A percentile compares a stretch with the other conserved stretches of the same genome.
phyloP scores from a whole-genome alignment of 495 filamentous ascomycete species.

The Penicillium tannophilum region DNA sequence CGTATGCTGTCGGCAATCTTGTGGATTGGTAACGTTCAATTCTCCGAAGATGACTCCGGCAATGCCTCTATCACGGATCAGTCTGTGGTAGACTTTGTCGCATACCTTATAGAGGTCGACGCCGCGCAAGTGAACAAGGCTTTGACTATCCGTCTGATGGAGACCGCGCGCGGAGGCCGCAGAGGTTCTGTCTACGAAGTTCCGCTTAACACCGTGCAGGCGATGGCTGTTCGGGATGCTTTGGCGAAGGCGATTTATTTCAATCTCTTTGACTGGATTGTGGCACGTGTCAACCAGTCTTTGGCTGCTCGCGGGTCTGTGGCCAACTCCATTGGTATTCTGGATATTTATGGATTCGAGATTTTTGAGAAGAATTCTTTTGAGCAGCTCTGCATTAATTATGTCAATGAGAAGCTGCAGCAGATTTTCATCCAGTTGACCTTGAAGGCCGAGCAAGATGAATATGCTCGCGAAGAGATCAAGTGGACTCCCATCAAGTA shows the following conservation, averaged over 20 bases:
- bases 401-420: constrained; percentile 99
- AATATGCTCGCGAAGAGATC: constrained; percentile 95
- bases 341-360: constrained; percentile 99
- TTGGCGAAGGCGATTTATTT: constrained; percentile 93
- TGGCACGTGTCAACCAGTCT: constrained; percentile 87
- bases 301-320: constrained; percentile 75
- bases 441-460: constrained; percentile 94
- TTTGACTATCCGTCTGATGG: constrained; percentile 84
- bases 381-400: constrained; percentile 99
- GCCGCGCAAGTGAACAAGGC: constrained; percentile 79
- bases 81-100: constrained; percentile 89
- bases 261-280: constrained; percentile 99
- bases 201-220: constrained; percentile 87
- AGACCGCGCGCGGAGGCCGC: constrained; percentile 82
- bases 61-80: constrained; percentile 84
- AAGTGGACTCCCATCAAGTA: constrained; percentile 99
- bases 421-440: constrained; percentile 99
- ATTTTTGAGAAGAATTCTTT: constrained; percentile 99
- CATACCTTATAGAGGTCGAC: constrained; percentile 91
- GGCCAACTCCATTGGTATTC: constrained; percentile 88
- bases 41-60: constrained; percentile 83
- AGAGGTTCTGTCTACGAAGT: constrained; percentile 86
- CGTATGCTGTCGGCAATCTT: constrained; percentile 91
- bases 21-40: constrained; percentile 93
- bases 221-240: constrained; percentile 90